Evolutionary conservation across 805 yeast species (phyloP).

Genomic region (Maudiozyma pseudohumilis): DNA sequence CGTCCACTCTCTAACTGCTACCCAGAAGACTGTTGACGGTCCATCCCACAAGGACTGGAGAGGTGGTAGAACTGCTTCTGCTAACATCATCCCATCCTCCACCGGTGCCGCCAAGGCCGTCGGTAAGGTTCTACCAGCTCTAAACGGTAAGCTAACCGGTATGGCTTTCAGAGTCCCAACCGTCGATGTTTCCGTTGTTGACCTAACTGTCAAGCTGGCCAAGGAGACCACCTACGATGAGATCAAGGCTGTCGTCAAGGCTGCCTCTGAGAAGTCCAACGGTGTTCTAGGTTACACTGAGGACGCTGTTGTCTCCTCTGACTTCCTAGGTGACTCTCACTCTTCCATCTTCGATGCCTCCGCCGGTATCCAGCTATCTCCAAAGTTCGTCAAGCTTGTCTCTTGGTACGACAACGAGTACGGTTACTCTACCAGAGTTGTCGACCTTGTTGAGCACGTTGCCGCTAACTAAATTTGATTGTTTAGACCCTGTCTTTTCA

Average conservation of each 20-base stretch:
- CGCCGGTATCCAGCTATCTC: conserved; percentile 63
- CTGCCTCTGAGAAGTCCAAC: conserved; percentile 47
- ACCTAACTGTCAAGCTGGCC: conserved; percentile 54
- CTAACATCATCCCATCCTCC: conserved; percentile 66
- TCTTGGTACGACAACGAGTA: conserved; percentile 69
- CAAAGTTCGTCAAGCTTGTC: conserved; percentile 60
- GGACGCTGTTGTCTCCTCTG: conserved; percentile 62
- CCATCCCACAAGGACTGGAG: conserved; percentile 75
- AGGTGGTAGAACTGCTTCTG: conserved; percentile 72
- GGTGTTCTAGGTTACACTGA: conserved; percentile 63
- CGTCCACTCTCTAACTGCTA: conserved; percentile 61
- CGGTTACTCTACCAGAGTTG: conserved; percentile 71
- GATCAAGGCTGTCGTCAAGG: conserved; percentile 49
- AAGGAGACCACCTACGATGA: conserved; percentile 53
- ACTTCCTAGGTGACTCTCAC: conserved; percentile 53
- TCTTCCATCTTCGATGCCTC: conserved; percentile 60
- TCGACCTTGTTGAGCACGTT: conserved; percentile 58
- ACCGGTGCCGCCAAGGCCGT: conserved; percentile 75
- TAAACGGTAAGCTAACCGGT: conserved; percentile 66
- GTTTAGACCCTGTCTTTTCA: background rate
- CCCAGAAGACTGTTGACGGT: conserved; percentile 68
- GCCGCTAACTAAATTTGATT: conserved; percentile 25
- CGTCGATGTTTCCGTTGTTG: conserved; percentile 63
- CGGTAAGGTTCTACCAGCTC: conserved; percentile 63
- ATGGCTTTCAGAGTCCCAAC: conserved; percentile 70